Evolutionary conservation across 225 moss, liverwort and hornwort species (phyloP).

Genomic region (Pseudoscleropodium purum): DNA sequence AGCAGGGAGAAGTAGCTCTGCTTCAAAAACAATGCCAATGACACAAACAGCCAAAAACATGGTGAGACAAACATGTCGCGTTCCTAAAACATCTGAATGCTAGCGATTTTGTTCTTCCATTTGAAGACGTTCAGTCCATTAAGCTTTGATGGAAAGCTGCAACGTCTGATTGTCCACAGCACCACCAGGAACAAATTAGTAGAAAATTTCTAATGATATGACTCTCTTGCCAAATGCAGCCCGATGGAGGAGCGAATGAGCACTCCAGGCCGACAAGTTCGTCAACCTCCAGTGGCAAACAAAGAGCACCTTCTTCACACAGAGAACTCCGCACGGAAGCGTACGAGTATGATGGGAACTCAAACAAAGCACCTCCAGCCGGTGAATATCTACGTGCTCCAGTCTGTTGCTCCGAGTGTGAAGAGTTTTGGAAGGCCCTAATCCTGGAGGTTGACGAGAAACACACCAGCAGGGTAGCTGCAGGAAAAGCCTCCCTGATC

Average conservation of each 20-base stretch:
- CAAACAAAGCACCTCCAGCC: conserved; percentile 3
- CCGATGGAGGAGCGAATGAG: neutral
- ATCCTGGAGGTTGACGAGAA: conserved; percentile 34
- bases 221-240: conserved; percentile 6
- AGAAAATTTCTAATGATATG: neutral
- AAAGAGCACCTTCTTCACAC: neutral
- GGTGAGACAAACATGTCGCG: conserved; percentile 1
- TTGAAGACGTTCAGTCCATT: neutral
- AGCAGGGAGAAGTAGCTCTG: neutral
- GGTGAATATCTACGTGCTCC: conserved; percentile 23
- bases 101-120: neutral
- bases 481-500: conserved; percentile 8
- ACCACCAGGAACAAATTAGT: neutral
- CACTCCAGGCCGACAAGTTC: neutral
- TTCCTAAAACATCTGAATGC: neutral
- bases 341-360: neutral
- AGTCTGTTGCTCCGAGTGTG: conserved; percentile 30
- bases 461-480: conserved; percentile 18
- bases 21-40: neutral
- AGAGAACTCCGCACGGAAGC: neutral
- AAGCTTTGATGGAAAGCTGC: neutral
- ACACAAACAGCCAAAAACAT: neutral
- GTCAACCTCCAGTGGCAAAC: neutral
- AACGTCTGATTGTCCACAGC: neutral
- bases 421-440: conserved; percentile 25